These are phyloP conservation scores for Mycena maculata DNA, from an alignment of 768 basidiomycete species.

Conservation along the genomic window DNA sequence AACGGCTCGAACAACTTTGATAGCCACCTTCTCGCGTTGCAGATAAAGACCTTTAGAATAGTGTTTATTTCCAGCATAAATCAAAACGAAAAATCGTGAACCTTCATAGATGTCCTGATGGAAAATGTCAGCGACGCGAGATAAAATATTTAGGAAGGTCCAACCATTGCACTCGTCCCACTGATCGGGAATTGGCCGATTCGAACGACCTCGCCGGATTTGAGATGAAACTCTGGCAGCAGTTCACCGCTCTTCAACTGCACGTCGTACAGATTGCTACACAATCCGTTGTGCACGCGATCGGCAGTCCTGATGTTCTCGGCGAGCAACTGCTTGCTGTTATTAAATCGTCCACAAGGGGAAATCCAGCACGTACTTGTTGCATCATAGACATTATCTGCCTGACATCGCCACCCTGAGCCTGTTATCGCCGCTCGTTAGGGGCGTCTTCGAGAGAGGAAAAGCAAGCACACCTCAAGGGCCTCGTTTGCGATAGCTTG, in stretches of 20 bases:
- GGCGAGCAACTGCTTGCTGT: constrained; percentile 44
- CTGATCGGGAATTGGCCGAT: constrained; percentile 62
- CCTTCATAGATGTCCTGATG: constrained; percentile 32
- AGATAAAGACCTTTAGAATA: constrained; percentile 64
- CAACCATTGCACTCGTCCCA: constrained; percentile 61
- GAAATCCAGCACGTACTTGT: constrained; percentile 44
- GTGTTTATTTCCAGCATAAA: not conserved
- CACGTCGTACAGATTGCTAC: constrained; percentile 62
- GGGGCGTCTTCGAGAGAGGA: not conserved
- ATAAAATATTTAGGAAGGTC: constrained; percentile 43
- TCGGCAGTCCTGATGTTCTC: constrained; percentile 47
- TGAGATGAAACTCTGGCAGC: constrained; percentile 62
- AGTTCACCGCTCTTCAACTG: constrained; percentile 59
- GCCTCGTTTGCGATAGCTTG: constrained; percentile 50
- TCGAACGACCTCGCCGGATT: constrained; percentile 63
- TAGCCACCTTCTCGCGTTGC: constrained; percentile 64
- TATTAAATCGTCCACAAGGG: not conserved
- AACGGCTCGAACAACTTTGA: constrained; percentile 67
- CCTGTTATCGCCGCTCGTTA: not conserved
- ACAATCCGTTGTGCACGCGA: constrained; percentile 55
- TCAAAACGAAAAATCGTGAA: not conserved
- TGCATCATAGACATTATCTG: constrained; percentile 64
- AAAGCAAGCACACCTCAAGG: constrained; percentile 29
- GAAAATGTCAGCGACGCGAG: not conserved
- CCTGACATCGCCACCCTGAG: constrained; percentile 48